Evolutionary conservation across 2,329 filamentous ascomycete species (phyloP), one percentile per base, ranked within the genome.

Genomic region (Fusarium torreyae): DNA sequence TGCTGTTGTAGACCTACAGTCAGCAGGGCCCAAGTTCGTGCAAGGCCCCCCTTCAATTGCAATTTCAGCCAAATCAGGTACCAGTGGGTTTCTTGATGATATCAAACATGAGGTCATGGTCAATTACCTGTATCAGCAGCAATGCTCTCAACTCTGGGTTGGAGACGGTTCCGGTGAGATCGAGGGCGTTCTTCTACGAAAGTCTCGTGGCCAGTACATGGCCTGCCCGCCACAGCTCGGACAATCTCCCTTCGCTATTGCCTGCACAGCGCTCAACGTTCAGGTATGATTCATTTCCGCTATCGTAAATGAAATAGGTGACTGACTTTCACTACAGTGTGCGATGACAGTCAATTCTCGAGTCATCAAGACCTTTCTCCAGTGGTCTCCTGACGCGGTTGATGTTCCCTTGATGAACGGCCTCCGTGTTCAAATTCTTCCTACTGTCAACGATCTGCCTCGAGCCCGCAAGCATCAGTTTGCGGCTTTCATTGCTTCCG

Each of bases 31-130:
- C 11, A 81, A 83, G 55, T 84, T 83, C 67, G 81, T 78, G 69
- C 86, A 85, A 15, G 84, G 86, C 18, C 84, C 85, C 50, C 82
- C 83, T 69, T 90, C 87, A 1, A 76, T 86, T 42, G 87, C 86
- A n/a, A 77, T 77, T 28, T 86, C 85, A 17, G 74, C 74, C 7
- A 76, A 75, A n/a, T 79, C 78, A 17, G 79, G 75, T 24, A 78
- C 78, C 48, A 88, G 86, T 39, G 79, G 85, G 58, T 85, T 91
- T 63, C 78, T 92, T 13, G 90, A 92, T 63, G 91, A 92, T 66
- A 91, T 93, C 79, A 92, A 91, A 79, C 90, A 93, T 75, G 92
- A 94, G 78, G 90, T 94, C 64, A 94, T 94, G 91, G 91, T 92
- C 63, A 94, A 92, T 80, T 93, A 93, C 77, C 83, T 94, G 26